Base-by-base conservation (phyloP, 2,329 filamentous ascomycete genomes). In the Sclerotinia trifoliorum region DNA sequence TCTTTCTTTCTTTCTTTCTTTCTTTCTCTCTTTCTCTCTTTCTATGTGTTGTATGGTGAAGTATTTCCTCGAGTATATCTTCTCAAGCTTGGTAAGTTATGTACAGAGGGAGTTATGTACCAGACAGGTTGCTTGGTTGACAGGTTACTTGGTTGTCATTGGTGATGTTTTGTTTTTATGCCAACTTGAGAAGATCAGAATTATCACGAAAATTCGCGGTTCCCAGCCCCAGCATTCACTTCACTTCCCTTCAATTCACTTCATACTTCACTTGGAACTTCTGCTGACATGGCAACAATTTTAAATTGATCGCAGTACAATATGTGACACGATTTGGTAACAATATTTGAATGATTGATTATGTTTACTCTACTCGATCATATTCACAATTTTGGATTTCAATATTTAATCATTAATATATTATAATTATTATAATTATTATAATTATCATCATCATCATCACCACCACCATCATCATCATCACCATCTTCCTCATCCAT, bases 131-230 rank as follows among this genome's bases (percentile, higher is more conserved):
- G 35, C 19, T 19, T 55, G 26, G 19, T n/a, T 55, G 52, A n/a
- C n/a, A n/a, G n/a, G 49, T 52, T 26, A 55, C 19, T 19, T 55
- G 26, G 19, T n/a, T 55, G 52, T 35, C 29, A 32, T 32, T 55
- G 52, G 52, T 55, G 32, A 35, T 42, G 39, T 42, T 42, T 54
- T 54, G 1, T 54, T 21, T 54, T 26, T 35, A 35, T 35, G 35
- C 5, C 15, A 39, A 24, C 39, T 17, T 5, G 10, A 13, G 54
- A 56, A 24, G n/a, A 56, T 21, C 54, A 56, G 19, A 56, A 11
- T 49, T 61, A 48, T 61, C 57, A 61, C 42, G 42, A 61, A 61
- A 48, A 61, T 61, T 48, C 57, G 26, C 57, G 26, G 35, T 61
- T 35, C 8, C 32, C 54, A 57, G 55, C 55, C 55, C 6, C 55